phyloP scores from a whole-genome alignment of 305 asterid species.

The Fraxinus platypoda region DNA sequence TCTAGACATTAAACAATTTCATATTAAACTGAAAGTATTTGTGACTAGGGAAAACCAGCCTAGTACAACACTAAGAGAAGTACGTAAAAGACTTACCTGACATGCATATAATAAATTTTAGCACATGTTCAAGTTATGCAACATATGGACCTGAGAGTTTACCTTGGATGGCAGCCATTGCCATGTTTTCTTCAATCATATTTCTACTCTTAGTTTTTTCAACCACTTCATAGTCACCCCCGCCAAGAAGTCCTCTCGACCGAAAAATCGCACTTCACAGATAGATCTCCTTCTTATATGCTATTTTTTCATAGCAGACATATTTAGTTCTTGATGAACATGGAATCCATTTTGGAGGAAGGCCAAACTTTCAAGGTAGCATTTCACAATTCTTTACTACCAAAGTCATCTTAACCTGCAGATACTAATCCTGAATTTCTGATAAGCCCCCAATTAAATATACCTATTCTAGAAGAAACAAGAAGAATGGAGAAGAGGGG shows the following conservation, averaged over 20 bases:
- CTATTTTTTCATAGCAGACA: slow-evolving; percentile 53
- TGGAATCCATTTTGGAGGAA: slow-evolving; percentile 64
- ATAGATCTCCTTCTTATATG: slow-evolving; percentile 50
- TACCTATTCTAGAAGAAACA: no score
- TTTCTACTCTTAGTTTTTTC: slow-evolving; percentile 44
- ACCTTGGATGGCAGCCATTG: slow-evolving; percentile 37
- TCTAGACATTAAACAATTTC: slow-evolving; percentile 31
- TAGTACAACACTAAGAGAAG: slow-evolving; percentile 40
- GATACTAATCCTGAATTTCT: slow-evolving; percentile 5
- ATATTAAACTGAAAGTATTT: slow-evolving; percentile 47
- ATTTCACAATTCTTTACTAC: background rate
- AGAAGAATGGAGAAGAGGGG: no score
- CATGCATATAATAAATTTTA: slow-evolving; percentile 32
- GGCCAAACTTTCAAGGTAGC: slow-evolving; percentile 74
- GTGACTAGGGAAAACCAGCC: slow-evolving; percentile 56
- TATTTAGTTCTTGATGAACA: slow-evolving; percentile 43
- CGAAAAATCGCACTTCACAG: slow-evolving; percentile 47
- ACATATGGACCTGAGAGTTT: slow-evolving; percentile 35
- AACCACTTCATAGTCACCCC: slow-evolving; percentile 43
- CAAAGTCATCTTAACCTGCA: background rate
- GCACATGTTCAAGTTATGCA: slow-evolving; percentile 35
- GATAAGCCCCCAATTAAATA: no score
- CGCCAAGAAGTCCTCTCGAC: slow-evolving; percentile 34
- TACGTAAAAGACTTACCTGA: slow-evolving; percentile 35
- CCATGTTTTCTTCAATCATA: slow-evolving; percentile 37